Evolutionary conservation across 257 asterid genomes (phyloP).

Genomic region (Lycium ferocissimum): DNA sequence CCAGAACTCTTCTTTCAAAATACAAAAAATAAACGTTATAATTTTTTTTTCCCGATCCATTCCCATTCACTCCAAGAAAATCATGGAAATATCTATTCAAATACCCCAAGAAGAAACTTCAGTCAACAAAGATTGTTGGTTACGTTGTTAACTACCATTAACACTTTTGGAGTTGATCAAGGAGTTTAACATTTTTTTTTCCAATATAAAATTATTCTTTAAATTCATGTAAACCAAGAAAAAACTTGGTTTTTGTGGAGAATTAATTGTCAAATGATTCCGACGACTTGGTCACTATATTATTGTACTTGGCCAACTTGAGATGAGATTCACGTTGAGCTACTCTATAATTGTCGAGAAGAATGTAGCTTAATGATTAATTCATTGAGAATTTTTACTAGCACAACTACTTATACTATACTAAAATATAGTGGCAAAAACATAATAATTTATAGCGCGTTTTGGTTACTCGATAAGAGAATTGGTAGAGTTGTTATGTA

Average conservation of each 20-base stretch:
- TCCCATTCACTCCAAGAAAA: not conserved
- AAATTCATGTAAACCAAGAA: not conserved
- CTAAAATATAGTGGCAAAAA: not conserved
- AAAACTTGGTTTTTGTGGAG: not conserved
- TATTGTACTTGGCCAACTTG: not conserved
- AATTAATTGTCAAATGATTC: not conserved
- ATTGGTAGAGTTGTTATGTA: not conserved
- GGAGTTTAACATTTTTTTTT: not conserved
- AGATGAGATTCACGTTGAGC: slow-evolving; percentile 1
- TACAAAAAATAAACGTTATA: no score
- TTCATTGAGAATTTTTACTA: not conserved
- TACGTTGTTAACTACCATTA: not conserved
- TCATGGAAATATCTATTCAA: not conserved
- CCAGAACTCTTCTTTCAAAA: not conserved
- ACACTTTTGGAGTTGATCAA: not conserved
- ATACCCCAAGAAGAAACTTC: not conserved
- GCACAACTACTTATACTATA: not conserved
- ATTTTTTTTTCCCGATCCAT: no score
- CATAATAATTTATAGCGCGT: slow-evolving; percentile 20
- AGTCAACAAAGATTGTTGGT: not conserved
- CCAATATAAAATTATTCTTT: not conserved
- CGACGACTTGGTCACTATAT: not conserved
- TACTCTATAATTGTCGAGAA: not conserved
- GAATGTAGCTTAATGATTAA: not conserved
- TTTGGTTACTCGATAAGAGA: not conserved